Evolutionary conservation across 2,329 filamentous ascomycete genomes (phyloP).

Genomic region (Exophiala spinifera): DNA sequence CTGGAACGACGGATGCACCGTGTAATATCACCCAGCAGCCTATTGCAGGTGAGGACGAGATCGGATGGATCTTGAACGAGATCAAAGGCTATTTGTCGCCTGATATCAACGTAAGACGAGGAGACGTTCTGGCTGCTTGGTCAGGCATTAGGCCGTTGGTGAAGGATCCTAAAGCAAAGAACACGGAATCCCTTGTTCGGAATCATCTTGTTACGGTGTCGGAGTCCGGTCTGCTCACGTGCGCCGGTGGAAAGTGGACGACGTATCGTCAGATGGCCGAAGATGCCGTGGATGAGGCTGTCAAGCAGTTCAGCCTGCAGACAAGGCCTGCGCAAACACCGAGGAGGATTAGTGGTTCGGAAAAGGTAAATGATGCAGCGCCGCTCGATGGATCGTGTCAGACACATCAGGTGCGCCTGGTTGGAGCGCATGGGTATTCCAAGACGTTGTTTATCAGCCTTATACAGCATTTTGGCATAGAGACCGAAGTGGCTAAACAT

Average conservation of each 20-base stretch:
- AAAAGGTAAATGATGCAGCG: constrained; percentile 30
- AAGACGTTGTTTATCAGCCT: constrained; percentile 92
- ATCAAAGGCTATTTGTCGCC: constrained; percentile 77
- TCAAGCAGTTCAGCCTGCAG: constrained; percentile 27
- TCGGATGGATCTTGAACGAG: constrained; percentile 82
- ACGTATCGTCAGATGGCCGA: constrained; percentile 93
- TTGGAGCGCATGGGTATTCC: constrained; percentile 83
- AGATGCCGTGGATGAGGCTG: constrained; percentile 72
- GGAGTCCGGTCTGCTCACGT: constrained; percentile 75
- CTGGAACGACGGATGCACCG: constrained; percentile 79
- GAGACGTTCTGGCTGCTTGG: constrained; percentile 87
- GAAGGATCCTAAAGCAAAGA: constrained; percentile 78
- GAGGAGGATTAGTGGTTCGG: constrained; percentile 28
- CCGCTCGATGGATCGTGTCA: constrained; percentile 67
- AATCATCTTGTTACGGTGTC: constrained; percentile 82
- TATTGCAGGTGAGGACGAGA: constrained; percentile 75
- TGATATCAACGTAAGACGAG: constrained; percentile 78
- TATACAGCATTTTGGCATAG: constrained; percentile 87
- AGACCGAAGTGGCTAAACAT: constrained; percentile 89
- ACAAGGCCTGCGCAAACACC: constrained; percentile 23
- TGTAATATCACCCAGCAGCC: constrained; percentile 70
- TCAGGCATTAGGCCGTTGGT: constrained; percentile 83
- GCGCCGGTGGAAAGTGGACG: constrained; percentile 88
- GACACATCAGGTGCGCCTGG: constrained; percentile 75
- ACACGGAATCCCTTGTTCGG: constrained; percentile 81